These are phyloP conservation scores for Mimosa pudica DNA, from an alignment of 306 rosid genomes.

Conservation along the genomic window DNA sequence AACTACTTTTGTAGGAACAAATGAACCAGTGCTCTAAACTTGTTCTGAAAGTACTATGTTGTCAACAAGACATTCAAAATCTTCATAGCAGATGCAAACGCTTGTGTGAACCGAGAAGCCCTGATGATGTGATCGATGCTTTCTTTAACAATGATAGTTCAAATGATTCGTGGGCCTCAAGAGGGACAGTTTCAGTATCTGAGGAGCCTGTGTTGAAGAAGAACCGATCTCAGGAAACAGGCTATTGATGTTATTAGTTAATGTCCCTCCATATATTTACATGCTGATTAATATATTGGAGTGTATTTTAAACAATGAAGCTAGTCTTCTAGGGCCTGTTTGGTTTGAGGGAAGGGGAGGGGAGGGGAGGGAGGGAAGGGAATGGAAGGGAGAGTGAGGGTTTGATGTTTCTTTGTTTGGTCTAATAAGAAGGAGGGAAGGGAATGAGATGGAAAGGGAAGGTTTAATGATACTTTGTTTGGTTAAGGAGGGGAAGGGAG, in stretches of 20 bases:
- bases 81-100: constrained; percentile 56
- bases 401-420: no score
- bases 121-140: constrained; percentile 63
- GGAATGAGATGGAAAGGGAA: no score
- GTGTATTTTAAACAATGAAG: constrained; percentile 46
- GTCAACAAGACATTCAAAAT: constrained; percentile 37
- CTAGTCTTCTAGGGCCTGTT: constrained; percentile 8
- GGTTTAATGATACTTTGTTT: no score
- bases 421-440: no score
- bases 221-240: constrained; percentile 75
- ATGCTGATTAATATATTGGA: constrained; percentile 29
- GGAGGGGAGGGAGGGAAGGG: no score
- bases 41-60: constrained; percentile 51
- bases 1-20: constrained; percentile 57
- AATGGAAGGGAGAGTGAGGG: no score
- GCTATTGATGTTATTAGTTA: constrained; percentile 54
- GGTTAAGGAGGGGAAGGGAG: no score
- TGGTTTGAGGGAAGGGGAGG: no score
- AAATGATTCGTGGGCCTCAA: constrained; percentile 64
- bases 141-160: constrained; percentile 78
- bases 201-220: constrained; percentile 64
- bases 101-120: constrained; percentile 59
- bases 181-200: constrained; percentile 41
- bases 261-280: constrained; percentile 63
- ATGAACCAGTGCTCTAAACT: constrained; percentile 69